These are phyloP conservation scores for Escallonia rubra DNA, from an alignment of 129 eudicot genomes.

Conservation along the genomic window DNA sequence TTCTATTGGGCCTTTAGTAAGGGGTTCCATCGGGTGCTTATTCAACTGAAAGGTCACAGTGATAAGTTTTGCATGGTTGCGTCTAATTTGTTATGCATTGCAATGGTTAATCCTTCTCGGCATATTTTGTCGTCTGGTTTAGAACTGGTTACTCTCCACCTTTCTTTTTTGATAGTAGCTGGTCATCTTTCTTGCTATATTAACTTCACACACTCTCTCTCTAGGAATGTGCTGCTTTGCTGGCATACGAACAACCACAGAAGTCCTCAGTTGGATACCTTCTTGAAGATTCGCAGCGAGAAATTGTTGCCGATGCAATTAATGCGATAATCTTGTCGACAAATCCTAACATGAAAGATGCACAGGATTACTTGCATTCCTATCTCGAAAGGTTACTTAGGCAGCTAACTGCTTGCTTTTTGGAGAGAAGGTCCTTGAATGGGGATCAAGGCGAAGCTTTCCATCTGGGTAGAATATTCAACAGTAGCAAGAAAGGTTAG, in stretches of 20 bases:
- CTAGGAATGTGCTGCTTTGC: slow-evolving; percentile 79
- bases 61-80: too few species aligned
- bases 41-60: too few species aligned
- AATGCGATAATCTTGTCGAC: slow-evolving; percentile 67
- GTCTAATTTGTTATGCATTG: too few species aligned
- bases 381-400: slow-evolving; percentile 65
- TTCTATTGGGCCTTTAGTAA: too few species aligned
- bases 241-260: slow-evolving; percentile 73
- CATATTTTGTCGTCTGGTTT: neutral
- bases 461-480: slow-evolving; percentile 47
- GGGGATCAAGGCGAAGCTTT: slow-evolving; percentile 96
- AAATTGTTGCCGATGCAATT: slow-evolving; percentile 85
- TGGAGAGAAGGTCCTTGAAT: slow-evolving; percentile 60
- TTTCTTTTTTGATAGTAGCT: too few species aligned
- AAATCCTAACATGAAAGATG: slow-evolving; percentile 49
- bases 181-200: neutral
- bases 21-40: too few species aligned
- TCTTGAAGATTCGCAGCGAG: slow-evolving; percentile 67
- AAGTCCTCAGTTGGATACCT: slow-evolving; percentile 77
- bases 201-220: neutral
- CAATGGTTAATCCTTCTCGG: too few species aligned
- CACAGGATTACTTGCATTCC: slow-evolving; percentile 52
- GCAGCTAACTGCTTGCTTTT: slow-evolving; percentile 69
- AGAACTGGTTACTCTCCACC: neutral
- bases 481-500: slow-evolving; percentile 37